Evolutionary conservation across 2,329 filamentous ascomycete genomes (phyloP).

Genomic region (Waltergamsia citrina): DNA sequence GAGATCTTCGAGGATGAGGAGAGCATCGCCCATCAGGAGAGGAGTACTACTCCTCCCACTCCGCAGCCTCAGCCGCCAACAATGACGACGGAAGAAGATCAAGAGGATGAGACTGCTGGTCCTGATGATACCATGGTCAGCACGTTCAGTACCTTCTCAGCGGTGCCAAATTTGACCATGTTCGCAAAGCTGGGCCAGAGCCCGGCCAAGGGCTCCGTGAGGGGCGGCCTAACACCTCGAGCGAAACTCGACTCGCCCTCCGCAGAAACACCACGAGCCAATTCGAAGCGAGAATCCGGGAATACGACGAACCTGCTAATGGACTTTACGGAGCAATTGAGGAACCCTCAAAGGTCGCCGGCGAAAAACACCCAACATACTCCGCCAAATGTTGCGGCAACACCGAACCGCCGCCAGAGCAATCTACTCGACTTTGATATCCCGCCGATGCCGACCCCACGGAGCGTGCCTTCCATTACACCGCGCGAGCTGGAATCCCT

Average conservation of each 20-base stretch:
- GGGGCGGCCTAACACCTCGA: conserved; percentile 29
- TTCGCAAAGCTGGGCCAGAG: conserved; percentile 66
- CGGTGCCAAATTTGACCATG: conserved; percentile 77
- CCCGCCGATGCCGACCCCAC: conserved; percentile 84
- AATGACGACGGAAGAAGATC: conserved; percentile 19
- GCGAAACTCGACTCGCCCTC: conserved; percentile 15
- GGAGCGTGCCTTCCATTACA: conserved; percentile 83
- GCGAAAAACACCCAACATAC: conserved; percentile 18
- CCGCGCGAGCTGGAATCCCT: conserved; percentile 86
- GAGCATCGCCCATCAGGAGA: conserved; percentile 16
- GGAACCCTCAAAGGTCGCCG: conserved; percentile 40
- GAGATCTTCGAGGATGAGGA: conserved; percentile 52
- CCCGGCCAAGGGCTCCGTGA: conserved; percentile 40
- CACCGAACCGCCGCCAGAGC: conserved; percentile 46
- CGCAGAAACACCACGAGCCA: conserved; percentile 13
- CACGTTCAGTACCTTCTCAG: conserved; percentile 82
- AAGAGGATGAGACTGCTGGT: conserved; percentile 33
- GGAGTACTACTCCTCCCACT: conserved; percentile 9
- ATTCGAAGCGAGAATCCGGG: conserved; percentile 34
- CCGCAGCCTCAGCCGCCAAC: conserved; percentile 12
- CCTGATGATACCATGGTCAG: conserved; percentile 69
- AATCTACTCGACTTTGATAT: conserved; percentile 74
- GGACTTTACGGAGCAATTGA: conserved; percentile 75
- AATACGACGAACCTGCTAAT: conserved; percentile 73
- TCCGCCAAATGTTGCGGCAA: conserved; percentile 24